phyloP scores from a whole-genome alignment of 345 rosid species.

The Rubroshorea leprosula region DNA sequence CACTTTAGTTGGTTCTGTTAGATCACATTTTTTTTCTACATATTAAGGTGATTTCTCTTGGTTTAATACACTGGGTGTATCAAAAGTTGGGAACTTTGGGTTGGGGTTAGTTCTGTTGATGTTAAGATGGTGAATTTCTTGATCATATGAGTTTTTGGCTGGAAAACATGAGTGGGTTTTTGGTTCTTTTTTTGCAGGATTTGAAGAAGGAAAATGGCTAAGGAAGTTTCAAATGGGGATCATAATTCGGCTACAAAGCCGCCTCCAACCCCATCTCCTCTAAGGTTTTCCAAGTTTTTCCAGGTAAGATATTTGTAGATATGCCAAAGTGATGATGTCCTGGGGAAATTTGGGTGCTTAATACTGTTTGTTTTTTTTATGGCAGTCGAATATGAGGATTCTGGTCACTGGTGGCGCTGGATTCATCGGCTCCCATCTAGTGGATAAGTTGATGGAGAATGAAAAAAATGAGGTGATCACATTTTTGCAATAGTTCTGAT shows the following conservation, averaged over 20 bases:
- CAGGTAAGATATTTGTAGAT: slow-evolving; percentile 37
- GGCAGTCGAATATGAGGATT: slow-evolving; percentile 92
- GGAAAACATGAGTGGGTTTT: neutral
- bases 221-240: slow-evolving; percentile 43
- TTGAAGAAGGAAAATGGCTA: slow-evolving; percentile 30
- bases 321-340: neutral
- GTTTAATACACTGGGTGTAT: neutral
- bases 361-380: slow-evolving; percentile 9
- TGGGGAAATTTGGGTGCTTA: neutral
- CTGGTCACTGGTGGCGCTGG: slow-evolving; percentile 97
- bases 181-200: slow-evolving; percentile 15
- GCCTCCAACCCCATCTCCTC: slow-evolving; percentile 69
- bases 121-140: neutral
- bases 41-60: neutral
- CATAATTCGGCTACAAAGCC: slow-evolving; percentile 37
- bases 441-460: slow-evolving; percentile 88
- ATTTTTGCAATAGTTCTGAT: neutral
- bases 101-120: slow-evolving; percentile 4
- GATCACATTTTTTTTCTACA: slow-evolving; percentile 11
- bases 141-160: neutral
- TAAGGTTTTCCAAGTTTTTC: slow-evolving; percentile 66
- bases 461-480: slow-evolving; percentile 72
- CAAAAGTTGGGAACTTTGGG: neutral
- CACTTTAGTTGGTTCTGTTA: neutral
- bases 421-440: slow-evolving; percentile 93